phyloP scores from a whole-genome alignment of 2,329 filamentous ascomycete species.

The Epichloe glyceriae region DNA sequence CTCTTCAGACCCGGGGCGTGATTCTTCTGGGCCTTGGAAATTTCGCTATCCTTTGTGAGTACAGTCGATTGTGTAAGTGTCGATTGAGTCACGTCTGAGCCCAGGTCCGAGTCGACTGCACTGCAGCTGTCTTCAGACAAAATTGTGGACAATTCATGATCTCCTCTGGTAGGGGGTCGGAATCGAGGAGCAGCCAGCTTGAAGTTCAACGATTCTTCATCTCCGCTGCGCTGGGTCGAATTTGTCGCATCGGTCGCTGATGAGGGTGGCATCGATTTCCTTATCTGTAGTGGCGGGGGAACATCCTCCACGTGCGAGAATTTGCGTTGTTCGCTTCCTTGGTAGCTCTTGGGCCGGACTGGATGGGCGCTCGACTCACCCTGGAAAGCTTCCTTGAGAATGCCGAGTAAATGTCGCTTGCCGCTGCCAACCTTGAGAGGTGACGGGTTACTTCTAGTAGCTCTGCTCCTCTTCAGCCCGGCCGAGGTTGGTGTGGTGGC shows the following conservation, averaged over 20 bases:
- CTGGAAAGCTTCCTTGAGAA: slow-evolving; percentile 47
- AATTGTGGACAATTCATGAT: slow-evolving; percentile 45
- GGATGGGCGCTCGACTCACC: slow-evolving; percentile 42
- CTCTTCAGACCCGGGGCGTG: slow-evolving; percentile 50
- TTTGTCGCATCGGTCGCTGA: background rate
- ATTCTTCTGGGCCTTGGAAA: slow-evolving; percentile 13
- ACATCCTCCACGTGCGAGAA: slow-evolving; percentile 14
- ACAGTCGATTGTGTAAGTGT: slow-evolving; percentile 41
- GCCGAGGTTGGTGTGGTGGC: slow-evolving; percentile 23
- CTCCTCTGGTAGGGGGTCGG: slow-evolving; percentile 39
- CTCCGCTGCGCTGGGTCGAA: background rate
- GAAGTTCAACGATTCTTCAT: slow-evolving; percentile 1
- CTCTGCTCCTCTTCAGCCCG: slow-evolving; percentile 41
- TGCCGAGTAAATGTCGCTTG: slow-evolving; percentile 39
- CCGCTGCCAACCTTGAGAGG: slow-evolving; percentile 34
- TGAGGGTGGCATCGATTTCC: background rate
- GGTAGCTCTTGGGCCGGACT: slow-evolving; percentile 33
- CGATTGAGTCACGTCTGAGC: slow-evolving; percentile 32
- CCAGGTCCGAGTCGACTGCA: slow-evolving; percentile 34
- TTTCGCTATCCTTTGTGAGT: slow-evolving; percentile 31
- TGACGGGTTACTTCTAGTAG: slow-evolving; percentile 37
- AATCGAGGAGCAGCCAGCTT: slow-evolving; percentile 21
- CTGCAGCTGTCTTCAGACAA: slow-evolving; percentile 37
- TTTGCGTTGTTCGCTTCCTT: slow-evolving; percentile 31
- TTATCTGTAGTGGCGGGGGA: slow-evolving; percentile 7